Conservation (phyloP, 495 filamentous ascomycete species). For the Penicillium cosmopolitanum region DNA sequence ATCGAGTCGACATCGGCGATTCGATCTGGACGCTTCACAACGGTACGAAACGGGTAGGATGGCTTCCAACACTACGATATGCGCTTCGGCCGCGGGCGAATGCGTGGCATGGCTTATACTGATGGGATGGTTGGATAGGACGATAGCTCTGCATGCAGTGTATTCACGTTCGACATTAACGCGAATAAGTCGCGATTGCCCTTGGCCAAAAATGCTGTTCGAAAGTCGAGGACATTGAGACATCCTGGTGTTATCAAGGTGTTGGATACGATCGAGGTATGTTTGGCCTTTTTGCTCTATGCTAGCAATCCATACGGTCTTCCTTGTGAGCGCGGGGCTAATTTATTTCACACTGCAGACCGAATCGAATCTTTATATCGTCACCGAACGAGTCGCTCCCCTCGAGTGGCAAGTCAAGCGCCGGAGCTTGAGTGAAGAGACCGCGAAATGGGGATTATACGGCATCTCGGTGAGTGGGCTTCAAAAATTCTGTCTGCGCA, state of each 20-base stretch:
- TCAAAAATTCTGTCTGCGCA: neutral
- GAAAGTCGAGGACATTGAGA: conserved; percentile 86
- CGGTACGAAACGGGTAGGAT: conserved; percentile 80
- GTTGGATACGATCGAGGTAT: conserved; percentile 90
- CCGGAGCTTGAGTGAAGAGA: conserved; percentile 83
- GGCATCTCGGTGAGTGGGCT: conserved; percentile 68
- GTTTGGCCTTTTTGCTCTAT: neutral
- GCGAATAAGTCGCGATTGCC: conserved; percentile 78
- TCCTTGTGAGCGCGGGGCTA: neutral
- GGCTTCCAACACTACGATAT: conserved; percentile 14
- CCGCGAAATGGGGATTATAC: conserved; percentile 92
- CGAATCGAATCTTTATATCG: conserved; percentile 91
- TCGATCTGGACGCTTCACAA: conserved; percentile 94
- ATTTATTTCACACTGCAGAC: conserved; percentile 56
- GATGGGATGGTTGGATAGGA: conserved; percentile 59
- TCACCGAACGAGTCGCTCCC: conserved; percentile 85
- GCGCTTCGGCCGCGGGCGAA: conserved; percentile 5
- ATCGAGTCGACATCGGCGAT: conserved; percentile 83
- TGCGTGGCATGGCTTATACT: conserved; percentile 6
- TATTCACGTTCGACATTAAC: conserved; percentile 90
- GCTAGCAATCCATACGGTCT: neutral
- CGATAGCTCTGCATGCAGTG: conserved; percentile 89
- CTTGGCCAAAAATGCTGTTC: conserved; percentile 88
- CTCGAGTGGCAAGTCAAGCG: conserved; percentile 84
- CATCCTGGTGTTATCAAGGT: conserved; percentile 95